phyloP scores from a whole-genome alignment of 2,329 filamentous ascomycete genomes.

The Dactylellina leptospora region DNA sequence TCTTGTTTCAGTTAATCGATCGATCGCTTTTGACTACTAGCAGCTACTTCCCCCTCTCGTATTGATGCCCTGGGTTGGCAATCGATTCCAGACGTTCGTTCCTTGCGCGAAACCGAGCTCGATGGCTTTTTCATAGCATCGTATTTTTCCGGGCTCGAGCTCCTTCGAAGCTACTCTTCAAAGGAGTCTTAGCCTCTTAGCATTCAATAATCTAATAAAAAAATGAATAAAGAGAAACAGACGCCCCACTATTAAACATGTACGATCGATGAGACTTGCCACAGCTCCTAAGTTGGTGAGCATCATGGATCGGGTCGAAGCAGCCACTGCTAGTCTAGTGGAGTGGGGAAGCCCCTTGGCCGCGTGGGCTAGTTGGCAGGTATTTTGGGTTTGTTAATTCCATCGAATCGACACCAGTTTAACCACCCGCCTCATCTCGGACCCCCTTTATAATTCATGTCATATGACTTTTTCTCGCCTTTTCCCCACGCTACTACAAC shows the following conservation, averaged over 20 bases:
- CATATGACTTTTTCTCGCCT: slow-evolving; percentile 26
- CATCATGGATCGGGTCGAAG: slow-evolving; percentile 44
- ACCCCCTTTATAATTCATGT: background rate
- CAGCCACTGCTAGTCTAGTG: slow-evolving; percentile 17
- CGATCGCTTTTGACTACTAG: background rate
- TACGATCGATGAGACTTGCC: background rate
- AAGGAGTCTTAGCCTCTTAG: no score
- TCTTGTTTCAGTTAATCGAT: background rate
- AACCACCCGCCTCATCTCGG: slow-evolving; percentile 29
- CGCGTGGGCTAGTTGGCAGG: slow-evolving; percentile 17
- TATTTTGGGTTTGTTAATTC: no score
- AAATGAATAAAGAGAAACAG: no score
- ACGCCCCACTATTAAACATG: background rate
- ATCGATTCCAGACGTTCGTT: no score
- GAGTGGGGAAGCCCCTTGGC: slow-evolving; percentile 13
- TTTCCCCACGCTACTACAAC: slow-evolving; percentile 17
- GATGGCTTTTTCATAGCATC: no score
- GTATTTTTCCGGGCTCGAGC: no score
- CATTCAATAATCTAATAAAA: no score
- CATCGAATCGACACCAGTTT: slow-evolving; percentile 11
- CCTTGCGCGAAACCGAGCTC: no score
- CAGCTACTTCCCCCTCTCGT: background rate
- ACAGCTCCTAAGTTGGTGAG: background rate
- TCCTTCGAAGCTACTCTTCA: no score
- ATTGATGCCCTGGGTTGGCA: background rate